Percentiles rank a stretch among this genome's conserved stretches.
phyloP scores from a whole-genome alignment of 2,329 filamentous ascomycete genomes.

The Cladophialophora exuberans region DNA sequence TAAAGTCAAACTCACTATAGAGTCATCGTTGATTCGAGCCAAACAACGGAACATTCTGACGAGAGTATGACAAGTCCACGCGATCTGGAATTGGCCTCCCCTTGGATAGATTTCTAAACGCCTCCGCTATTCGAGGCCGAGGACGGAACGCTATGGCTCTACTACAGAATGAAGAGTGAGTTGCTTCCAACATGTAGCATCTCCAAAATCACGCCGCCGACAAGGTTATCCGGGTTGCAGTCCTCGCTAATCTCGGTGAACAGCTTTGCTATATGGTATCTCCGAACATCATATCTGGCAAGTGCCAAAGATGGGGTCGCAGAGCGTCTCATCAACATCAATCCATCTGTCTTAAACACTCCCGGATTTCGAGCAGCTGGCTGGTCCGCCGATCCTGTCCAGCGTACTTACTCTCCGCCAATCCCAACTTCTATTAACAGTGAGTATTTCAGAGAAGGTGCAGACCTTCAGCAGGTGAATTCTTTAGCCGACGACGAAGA shows the following conservation, averaged over 20 bases:
- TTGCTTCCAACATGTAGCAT: slow-evolving; percentile 6
- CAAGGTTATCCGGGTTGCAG: not conserved
- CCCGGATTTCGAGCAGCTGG: slow-evolving; percentile 67
- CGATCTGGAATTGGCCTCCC: not conserved
- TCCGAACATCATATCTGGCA: slow-evolving; percentile 66
- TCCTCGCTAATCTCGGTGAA: slow-evolving; percentile 3
- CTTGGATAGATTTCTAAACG: not conserved
- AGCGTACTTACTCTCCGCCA: slow-evolving; percentile 67
- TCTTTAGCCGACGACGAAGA: slow-evolving; percentile 59
- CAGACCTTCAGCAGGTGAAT: slow-evolving; percentile 42
- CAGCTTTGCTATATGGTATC: slow-evolving; percentile 68
- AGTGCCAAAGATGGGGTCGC: slow-evolving; percentile 68
- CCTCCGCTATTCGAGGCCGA: not conserved
- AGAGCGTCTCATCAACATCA: slow-evolving; percentile 67
- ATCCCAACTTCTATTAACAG: slow-evolving; percentile 66
- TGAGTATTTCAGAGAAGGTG: slow-evolving; percentile 62
- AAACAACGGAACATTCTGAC: too few species aligned
- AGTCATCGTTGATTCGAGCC: not conserved
- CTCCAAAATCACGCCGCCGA: not conserved
- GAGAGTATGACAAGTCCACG: too few species aligned
- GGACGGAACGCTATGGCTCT: slow-evolving; percentile 45
- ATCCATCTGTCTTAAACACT: slow-evolving; percentile 65
- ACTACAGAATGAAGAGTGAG: slow-evolving; percentile 57
- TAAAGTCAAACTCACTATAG: too few species aligned
- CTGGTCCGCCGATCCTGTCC: slow-evolving; percentile 60